phyloP scores from a whole-genome alignment of 345 rosid species.

The Eucalyptus polybractea region DNA sequence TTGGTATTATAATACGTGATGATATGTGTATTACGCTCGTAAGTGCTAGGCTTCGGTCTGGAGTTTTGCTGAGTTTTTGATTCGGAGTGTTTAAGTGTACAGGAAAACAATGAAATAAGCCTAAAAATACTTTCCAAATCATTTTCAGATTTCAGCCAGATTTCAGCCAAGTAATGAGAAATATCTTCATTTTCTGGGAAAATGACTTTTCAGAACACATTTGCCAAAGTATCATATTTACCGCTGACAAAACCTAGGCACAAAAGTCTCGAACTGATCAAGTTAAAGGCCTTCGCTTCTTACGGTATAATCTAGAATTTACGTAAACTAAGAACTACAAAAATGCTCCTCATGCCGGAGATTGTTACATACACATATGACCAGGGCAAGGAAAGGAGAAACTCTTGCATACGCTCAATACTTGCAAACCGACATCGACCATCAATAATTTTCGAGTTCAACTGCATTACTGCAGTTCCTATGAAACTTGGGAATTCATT shows the following conservation, averaged over 20 bases:
- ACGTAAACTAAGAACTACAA: background rate
- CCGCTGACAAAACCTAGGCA: background rate
- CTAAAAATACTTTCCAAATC: background rate
- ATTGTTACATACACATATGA: background rate
- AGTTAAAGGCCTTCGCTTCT: background rate
- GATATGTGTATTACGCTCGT: background rate
- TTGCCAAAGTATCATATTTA: too few relatives aligned
- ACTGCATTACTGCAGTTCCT: background rate
- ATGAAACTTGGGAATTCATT: background rate
- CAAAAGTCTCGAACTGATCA: background rate
- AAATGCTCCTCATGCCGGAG: background rate
- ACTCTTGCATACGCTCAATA: background rate
- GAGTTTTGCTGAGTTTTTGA: background rate
- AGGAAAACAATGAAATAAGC: background rate
- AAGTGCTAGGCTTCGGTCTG: background rate
- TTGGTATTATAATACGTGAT: background rate
- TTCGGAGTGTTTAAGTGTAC: background rate
- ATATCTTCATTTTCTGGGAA: background rate
- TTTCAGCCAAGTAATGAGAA: background rate
- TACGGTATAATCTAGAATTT: background rate
- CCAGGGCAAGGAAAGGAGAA: background rate
- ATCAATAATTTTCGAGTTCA: background rate
- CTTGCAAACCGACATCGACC: background rate
- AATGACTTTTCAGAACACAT: background rate
- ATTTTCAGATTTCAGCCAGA: background rate